phyloP scores from a whole-genome alignment of 106 monocot species.

The Apostasia shenzhenica region DNA sequence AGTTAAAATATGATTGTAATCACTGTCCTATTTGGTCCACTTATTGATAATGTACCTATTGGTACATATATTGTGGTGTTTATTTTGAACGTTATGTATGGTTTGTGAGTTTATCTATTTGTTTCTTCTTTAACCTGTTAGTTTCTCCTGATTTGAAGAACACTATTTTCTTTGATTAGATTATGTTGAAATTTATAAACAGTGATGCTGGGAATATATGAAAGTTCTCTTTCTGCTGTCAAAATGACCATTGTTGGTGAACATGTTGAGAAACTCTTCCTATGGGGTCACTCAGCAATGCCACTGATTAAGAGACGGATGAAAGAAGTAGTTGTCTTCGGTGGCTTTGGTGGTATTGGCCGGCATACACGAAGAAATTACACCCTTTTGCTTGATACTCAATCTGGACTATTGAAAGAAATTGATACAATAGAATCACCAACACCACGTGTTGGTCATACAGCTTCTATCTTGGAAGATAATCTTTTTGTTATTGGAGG shows the following conservation, averaged over 20 bases:
- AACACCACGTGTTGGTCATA: constrained; percentile 78
- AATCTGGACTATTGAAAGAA: constrained; percentile 43
- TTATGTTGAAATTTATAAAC: constrained; percentile 44
- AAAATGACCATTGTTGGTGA: constrained; percentile 48
- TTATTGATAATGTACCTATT: no score
- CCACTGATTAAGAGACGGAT: constrained; percentile 10
- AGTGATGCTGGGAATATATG: constrained; percentile 25
- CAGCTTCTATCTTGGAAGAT: constrained; percentile 42
- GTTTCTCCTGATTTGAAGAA: constrained; percentile 25
- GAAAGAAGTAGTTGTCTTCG: constrained; percentile 62
- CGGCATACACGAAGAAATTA: constrained; percentile 77
- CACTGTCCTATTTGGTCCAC: no score
- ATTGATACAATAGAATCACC: constrained; percentile 36
- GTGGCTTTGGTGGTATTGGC: constrained; percentile 93
- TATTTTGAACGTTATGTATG: no score
- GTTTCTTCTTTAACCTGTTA: background rate
- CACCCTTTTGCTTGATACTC: constrained; percentile 44
- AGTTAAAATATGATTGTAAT: no score
- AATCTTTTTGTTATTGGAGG: constrained; percentile 76
- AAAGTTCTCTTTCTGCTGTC: constrained; percentile 20
- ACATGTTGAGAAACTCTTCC: constrained; percentile 69
- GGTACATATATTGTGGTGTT: no score
- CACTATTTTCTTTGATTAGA: constrained; percentile 22
- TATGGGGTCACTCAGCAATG: constrained; percentile 90
- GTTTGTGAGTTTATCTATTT: no score